Evolutionary conservation across 805 yeast species (phyloP).

Genomic region (Wickerhamiella alocasiicola): DNA sequence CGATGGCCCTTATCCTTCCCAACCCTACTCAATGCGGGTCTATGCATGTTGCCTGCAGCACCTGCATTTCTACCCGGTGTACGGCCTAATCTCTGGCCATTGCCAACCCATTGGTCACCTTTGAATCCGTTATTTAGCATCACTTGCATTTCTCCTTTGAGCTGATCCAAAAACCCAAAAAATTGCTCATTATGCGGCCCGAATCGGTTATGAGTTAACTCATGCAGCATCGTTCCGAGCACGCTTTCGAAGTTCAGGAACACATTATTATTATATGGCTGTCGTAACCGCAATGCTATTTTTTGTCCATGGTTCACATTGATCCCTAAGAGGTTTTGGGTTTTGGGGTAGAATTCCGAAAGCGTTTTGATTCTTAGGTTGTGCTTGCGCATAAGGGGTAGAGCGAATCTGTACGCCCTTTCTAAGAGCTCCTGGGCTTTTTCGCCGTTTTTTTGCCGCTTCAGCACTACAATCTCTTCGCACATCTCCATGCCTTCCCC

Average conservation of each 20-base stretch:
- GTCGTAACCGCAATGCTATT: slow-evolving; percentile 58
- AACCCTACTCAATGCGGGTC: too few species aligned
- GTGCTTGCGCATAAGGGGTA: slow-evolving; percentile 64
- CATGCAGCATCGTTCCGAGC: slow-evolving; percentile 79
- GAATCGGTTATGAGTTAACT: slow-evolving; percentile 61
- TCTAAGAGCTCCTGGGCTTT: slow-evolving; percentile 49
- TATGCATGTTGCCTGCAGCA: slow-evolving; percentile 6
- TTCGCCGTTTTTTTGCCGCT: slow-evolving; percentile 36
- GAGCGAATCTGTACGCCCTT: slow-evolving; percentile 52
- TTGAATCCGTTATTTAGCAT: slow-evolving; percentile 32
- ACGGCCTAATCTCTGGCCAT: slow-evolving; percentile 24
- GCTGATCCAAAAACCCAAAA: slow-evolving; percentile 49
- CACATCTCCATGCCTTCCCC: slow-evolving; percentile 11
- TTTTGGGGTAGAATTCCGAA: slow-evolving; percentile 72
- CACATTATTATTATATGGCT: slow-evolving; percentile 35
- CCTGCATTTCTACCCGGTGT: background rate
- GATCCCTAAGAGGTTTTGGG: slow-evolving; percentile 54
- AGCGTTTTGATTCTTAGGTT: slow-evolving; percentile 53
- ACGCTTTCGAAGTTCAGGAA: slow-evolving; percentile 54
- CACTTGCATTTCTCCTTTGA: slow-evolving; percentile 37
- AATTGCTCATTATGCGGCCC: slow-evolving; percentile 76
- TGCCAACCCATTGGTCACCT: slow-evolving; percentile 39
- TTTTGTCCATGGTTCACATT: slow-evolving; percentile 71
- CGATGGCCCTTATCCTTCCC: slow-evolving; percentile 2
- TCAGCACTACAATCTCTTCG: slow-evolving; percentile 32